Percentiles rank a stretch among this genome's conserved stretches.
phyloP scores from a whole-genome alignment of 163 green algal genomes.

The Scenedesmus sp. region DNA sequence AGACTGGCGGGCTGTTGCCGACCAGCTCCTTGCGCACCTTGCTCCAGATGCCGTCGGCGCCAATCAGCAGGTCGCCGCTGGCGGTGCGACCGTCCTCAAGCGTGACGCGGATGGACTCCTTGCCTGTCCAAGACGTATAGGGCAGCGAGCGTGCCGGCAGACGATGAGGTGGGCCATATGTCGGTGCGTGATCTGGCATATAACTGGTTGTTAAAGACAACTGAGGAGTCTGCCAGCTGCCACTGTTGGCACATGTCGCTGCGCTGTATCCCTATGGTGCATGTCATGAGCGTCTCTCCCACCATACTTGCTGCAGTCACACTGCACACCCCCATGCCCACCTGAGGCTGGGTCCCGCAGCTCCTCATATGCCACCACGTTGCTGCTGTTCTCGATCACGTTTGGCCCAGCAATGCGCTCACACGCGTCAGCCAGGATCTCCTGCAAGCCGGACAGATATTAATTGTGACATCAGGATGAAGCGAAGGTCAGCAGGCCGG shows the following conservation, averaged over 20 bases:
- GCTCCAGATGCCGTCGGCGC: constrained; percentile 97
- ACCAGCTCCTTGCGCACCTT: constrained; percentile 68
- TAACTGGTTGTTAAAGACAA: too few relatives aligned
- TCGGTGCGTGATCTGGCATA: too few relatives aligned
- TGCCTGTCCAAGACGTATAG: too few relatives aligned
- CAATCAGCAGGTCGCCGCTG: constrained; percentile 92
- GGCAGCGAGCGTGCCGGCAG: too few relatives aligned
- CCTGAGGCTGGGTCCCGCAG: constrained; percentile 29
- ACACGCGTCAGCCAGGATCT: constrained; percentile 72
- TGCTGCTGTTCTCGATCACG: constrained; percentile 68
- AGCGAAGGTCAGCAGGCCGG: background rate
- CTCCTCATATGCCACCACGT: constrained; percentile 79
- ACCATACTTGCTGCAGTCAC: background rate
- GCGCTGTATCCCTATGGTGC: too few relatives aligned
- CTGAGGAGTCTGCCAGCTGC: too few relatives aligned
- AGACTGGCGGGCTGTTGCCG: constrained; percentile 69
- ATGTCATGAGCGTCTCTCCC: too few relatives aligned
- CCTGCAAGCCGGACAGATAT: constrained; percentile 12
- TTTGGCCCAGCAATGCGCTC: constrained; percentile 22
- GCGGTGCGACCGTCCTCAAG: constrained; percentile 78
- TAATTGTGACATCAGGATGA: background rate
- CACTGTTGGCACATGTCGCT: too few relatives aligned
- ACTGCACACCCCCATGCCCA: background rate
- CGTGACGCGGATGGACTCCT: constrained; percentile 27
- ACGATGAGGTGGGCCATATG: too few relatives aligned